Base-by-base conservation (phyloP, 1,284 basidiomycete species). In the Coriolopsis trogii region DNA sequence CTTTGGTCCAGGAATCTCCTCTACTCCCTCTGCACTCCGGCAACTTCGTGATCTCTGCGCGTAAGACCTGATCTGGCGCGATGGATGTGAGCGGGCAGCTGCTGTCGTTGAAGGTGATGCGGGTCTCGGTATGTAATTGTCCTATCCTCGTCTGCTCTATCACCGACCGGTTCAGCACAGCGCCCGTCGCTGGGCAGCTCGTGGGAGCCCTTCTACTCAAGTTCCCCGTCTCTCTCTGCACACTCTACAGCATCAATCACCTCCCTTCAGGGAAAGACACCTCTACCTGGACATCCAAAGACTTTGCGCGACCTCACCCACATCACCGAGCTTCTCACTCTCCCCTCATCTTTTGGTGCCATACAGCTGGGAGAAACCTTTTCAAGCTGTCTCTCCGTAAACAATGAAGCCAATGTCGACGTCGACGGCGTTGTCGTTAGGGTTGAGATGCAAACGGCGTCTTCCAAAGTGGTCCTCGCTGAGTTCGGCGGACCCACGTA, bases 151-250 rank as follows among this genome's bases (percentile, higher is more conserved):
- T n/a, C n/a, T n/a, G n/a, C n/a, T n/a, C n/a, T n/a, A n/a, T n/a
- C n/a, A n/a, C n/a, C n/a, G n/a, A n/a, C n/a, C n/a, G n/a, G n/a
- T n/a, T n/a, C n/a, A n/a, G n/a, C n/a, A n/a, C n/a, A 91, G 87
- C 80, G 88, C 59, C 90, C 89, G n/a, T 76, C 85, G 42, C 68
- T 91, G 31, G 82, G 85, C 2, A 79, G 76, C 57, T 79, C 85
- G 68, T 91, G 89, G 86, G 82, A 90, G 57, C 90, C 89, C 15
- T 92, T 91, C 70, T 92, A 89, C 69, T 90, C 89, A 2, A 88
- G 82, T 55, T 91, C 89, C 1, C 82, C 87, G 4, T 83, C 87
- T 3, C 86, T 89, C 63, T 89, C 87, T 8, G 82, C 84, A 3
- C 87, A 87, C 61, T 89, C 90, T 1, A 87, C 89, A 18, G 80